A percentile compares a stretch with the other conserved stretches of the same genome.
Evolutionary conservation across 192 early-diverging fungal species (phyloP).

Genomic region (Gamsiella multidivaricata): DNA sequence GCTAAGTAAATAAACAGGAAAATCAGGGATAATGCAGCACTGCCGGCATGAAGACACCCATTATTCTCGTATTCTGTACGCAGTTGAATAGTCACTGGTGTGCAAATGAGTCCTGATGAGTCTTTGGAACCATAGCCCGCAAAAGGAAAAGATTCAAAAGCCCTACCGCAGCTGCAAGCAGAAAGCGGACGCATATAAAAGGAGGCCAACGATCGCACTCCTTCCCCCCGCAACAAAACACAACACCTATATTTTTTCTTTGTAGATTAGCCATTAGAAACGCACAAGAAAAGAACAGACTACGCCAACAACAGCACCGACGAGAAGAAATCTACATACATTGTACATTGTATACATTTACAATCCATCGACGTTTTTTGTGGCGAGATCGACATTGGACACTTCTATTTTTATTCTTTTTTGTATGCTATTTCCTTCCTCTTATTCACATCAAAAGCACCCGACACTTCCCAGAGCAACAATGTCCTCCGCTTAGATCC

Average conservation of each 20-base stretch:
- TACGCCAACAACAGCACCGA: no score
- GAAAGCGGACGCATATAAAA: background rate
- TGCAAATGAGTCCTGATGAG: conserved; percentile 45
- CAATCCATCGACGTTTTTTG: no score
- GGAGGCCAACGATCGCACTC: background rate
- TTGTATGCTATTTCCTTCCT: background rate
- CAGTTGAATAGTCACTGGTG: conserved; percentile 2
- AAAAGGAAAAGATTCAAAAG: background rate
- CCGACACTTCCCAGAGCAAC: background rate
- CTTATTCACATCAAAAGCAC: background rate
- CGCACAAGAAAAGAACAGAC: no score
- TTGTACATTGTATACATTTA: no score
- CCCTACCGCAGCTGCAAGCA: conserved; percentile 23
- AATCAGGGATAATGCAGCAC: background rate
- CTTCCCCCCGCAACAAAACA: background rate
- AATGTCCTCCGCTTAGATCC: background rate
- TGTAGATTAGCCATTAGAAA: no score
- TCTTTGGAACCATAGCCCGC: background rate
- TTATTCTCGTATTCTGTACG: no score
- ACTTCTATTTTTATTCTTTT: background rate
- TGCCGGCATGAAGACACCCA: no score
- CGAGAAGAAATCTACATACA: no score
- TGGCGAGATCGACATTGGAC: no score
- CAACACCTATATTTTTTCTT: background rate
- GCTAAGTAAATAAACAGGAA: background rate